These are phyloP conservation scores for Halocafeteria seosinensis DNA, from an alignment of 108 stramenopile species.

Conservation along the genomic window DNA sequence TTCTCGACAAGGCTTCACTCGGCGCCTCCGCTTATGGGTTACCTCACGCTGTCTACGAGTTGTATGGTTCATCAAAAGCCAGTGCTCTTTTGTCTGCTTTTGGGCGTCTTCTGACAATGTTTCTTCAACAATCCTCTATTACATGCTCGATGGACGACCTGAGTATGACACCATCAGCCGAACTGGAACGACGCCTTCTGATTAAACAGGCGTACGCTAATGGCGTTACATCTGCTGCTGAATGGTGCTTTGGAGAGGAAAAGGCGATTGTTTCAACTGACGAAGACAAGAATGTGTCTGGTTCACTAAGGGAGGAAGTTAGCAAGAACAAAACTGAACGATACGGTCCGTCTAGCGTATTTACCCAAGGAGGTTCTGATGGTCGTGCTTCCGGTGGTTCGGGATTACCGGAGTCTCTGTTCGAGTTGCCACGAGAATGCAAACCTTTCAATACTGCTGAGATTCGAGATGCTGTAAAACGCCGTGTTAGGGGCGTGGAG, in stretches of 20 bases:
- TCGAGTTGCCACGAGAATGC: neutral
- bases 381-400: neutral
- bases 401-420: neutral
- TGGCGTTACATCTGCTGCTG: neutral
- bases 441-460: neutral
- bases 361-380: neutral
- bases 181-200: conserved; percentile 44
- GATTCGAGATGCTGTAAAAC: neutral
- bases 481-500: neutral
- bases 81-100: conserved; percentile 65
- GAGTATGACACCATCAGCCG: conserved; percentile 60
- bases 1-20: conserved; percentile 89
- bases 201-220: conserved; percentile 10
- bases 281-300: too few relatives aligned
- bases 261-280: neutral
- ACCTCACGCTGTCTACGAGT: conserved; percentile 86
- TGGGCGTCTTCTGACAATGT: conserved; percentile 82
- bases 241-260: neutral
- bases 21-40: conserved; percentile 60
- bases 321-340: too few relatives aligned
- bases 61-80: conserved; percentile 74
- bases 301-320: too few relatives aligned
- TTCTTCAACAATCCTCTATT: conserved; percentile 77
- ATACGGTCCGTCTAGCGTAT: neutral
- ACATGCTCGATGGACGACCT: conserved; percentile 94